phyloP scores from a whole-genome alignment of 2,329 filamentous ascomycete species.

The Cyanodermella asteris region DNA sequence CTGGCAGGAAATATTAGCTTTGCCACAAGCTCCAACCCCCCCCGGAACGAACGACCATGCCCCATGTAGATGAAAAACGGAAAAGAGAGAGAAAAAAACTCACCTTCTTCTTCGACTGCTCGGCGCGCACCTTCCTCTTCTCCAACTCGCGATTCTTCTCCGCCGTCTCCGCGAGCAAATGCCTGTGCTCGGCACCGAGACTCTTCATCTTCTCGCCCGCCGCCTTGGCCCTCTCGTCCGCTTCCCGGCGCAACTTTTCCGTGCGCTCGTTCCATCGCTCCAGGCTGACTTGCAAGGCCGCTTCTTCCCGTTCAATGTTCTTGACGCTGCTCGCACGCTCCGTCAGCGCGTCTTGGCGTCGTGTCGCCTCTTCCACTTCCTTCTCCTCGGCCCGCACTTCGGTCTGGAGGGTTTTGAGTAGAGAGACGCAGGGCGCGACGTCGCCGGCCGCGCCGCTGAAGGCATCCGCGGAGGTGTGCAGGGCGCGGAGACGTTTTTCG shows the following conservation, averaged over 20 bases:
- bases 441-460: conserved; percentile 69
- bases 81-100: conserved; percentile 11
- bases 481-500: conserved; percentile 65
- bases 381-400: conserved; percentile 85
- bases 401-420: conserved; percentile 67
- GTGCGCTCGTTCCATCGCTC: conserved; percentile 72
- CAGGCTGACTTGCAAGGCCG: conserved; percentile 62
- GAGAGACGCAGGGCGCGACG: conserved; percentile 67
- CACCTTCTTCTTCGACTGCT: conserved; percentile 98
- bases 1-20: conserved; percentile 25
- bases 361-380: conserved; percentile 55
- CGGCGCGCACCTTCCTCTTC: conserved; percentile 72
- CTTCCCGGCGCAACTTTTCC: conserved; percentile 59
- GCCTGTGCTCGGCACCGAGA: conserved; percentile 55
- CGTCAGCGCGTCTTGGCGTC: conserved; percentile 67
- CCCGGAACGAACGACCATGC: neutral
- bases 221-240: conserved; percentile 55
- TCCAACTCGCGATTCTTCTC: conserved; percentile 88
- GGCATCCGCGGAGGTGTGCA: conserved; percentile 81
- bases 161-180: conserved; percentile 60
- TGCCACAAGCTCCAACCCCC: conserved; percentile 8
- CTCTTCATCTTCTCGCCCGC: conserved; percentile 84
- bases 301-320: conserved; percentile 77
- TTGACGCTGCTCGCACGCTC: conserved; percentile 76
- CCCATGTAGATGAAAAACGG: too few species aligned